Conservation (phyloP, 257 asterid species). For the Fraxinus pennsylvanica region DNA sequence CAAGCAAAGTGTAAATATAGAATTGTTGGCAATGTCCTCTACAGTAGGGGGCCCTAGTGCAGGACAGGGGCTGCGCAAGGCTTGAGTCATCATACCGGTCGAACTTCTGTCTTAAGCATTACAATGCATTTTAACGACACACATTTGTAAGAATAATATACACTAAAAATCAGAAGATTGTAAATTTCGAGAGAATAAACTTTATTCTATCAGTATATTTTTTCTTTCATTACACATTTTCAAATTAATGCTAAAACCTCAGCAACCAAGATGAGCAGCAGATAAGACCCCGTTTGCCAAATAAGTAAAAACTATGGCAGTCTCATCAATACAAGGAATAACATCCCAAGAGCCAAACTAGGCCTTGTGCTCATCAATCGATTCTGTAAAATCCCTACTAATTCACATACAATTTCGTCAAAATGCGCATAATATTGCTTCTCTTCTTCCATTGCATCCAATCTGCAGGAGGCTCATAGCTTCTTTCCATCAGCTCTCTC, state of each 20-base stretch:
- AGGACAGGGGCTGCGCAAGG: too few species aligned
- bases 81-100: too few species aligned
- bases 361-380: constrained; percentile 63
- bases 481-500: constrained; percentile 36
- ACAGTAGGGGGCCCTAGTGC: too few species aligned
- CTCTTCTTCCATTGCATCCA: constrained; percentile 75
- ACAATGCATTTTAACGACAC: too few species aligned
- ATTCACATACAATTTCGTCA: constrained; percentile 47
- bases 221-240: too few species aligned
- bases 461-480: constrained; percentile 25
- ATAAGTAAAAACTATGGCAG: constrained; percentile 1
- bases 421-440: constrained; percentile 41
- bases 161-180: too few species aligned
- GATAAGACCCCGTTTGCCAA: neutral
- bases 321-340: constrained; percentile 36
- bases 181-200: too few species aligned
- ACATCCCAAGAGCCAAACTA: constrained; percentile 54
- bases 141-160: too few species aligned
- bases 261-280: constrained; percentile 15
- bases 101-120: too few species aligned
- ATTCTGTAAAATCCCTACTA: constrained; percentile 43
- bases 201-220: too few species aligned
- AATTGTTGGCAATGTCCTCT: too few species aligned
- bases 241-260: neutral
- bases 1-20: too few species aligned